Conservation (phyloP, 139 green algal species). For the Limnomonas spitsbergensis region DNA sequence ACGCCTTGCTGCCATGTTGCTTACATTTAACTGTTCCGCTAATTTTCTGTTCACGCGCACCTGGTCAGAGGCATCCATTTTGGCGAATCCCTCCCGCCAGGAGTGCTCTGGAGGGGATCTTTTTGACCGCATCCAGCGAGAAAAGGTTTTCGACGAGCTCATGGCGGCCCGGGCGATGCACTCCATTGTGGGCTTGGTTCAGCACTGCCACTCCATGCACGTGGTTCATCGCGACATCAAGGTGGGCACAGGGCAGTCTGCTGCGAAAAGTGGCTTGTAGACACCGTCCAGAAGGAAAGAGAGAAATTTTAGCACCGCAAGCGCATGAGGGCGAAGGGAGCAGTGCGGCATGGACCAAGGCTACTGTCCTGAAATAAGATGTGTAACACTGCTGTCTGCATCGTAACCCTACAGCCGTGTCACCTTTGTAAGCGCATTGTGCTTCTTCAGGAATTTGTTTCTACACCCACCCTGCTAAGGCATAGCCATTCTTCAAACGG, state of each 20-base stretch:
- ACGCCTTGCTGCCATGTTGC: not conserved
- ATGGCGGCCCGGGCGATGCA: constrained; percentile 25
- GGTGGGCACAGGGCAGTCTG: not conserved
- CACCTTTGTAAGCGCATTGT: no score
- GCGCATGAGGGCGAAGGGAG: not conserved
- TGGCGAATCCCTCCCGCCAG: no score
- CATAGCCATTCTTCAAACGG: no score
- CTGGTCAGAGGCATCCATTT: no score
- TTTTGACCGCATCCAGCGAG: constrained; percentile 86
- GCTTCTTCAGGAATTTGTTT: no score
- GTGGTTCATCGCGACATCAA: constrained; percentile 82
- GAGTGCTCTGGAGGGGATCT: constrained; percentile 81
- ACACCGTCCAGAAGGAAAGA: not conserved
- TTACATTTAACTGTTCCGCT: no score
- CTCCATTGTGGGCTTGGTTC: constrained; percentile 79
- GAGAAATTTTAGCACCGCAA: not conserved
- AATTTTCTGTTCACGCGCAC: no score
- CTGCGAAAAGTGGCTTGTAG: not conserved
- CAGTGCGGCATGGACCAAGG: not conserved
- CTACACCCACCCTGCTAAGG: no score
- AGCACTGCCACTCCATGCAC: constrained; percentile 85
- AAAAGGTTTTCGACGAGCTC: constrained; percentile 69
- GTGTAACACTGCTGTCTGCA: no score
- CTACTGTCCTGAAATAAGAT: no score
- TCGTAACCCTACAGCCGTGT: no score